Evolutionary conservation across 768 basidiomycete genomes (phyloP), one percentile per base, ranked within the genome.

Genomic region (Paxillus ammoniavirescens): DNA sequence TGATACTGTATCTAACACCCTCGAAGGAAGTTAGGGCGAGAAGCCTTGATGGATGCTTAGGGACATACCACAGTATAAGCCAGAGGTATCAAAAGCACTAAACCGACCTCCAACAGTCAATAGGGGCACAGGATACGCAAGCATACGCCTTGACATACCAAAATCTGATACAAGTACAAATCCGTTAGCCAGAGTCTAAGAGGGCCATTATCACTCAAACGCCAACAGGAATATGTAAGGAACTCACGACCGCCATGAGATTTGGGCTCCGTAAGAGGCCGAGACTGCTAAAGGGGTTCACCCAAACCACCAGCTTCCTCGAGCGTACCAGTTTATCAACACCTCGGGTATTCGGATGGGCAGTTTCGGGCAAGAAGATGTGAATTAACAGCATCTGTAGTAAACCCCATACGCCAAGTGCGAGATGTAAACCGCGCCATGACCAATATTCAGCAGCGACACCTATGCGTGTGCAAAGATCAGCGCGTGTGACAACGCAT

Each of bases 321-420:
- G 57, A 56, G 3, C 61, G 54, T 28, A 50, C 51, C 3, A 65
- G 52, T 54, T 81, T 81, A 49, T 85, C 84, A 2, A 85, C 71
- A 0, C 83, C 81, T 37, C 77, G 72, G 1, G 76, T 62, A 7
- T 82, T 78, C 1, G 87, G 86, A 59, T 85, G 82, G 47, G 78
- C 80, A 2, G 87, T 89, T 60, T 89, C 87, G 0, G 86, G 87
- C n/a, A 87, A 75, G 49, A 75, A 75, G 3, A 77, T 40, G 1
- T 63, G 46, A 31, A 87, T 72, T 5, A 71, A 55, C 6, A 76
- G 7, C 35, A 81, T 72, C 2, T 73, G 69, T 1, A 75, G 13
- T 0, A 79, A 36, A 2, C 77, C 78, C 37, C 71, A 64, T 0
- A 73, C 36, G 3, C 77, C 78, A 1, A 89, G 53, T 0, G 61